Conservation (phyloP, 2,329 filamentous ascomycete genomes). For the Penicillium hordei region DNA sequence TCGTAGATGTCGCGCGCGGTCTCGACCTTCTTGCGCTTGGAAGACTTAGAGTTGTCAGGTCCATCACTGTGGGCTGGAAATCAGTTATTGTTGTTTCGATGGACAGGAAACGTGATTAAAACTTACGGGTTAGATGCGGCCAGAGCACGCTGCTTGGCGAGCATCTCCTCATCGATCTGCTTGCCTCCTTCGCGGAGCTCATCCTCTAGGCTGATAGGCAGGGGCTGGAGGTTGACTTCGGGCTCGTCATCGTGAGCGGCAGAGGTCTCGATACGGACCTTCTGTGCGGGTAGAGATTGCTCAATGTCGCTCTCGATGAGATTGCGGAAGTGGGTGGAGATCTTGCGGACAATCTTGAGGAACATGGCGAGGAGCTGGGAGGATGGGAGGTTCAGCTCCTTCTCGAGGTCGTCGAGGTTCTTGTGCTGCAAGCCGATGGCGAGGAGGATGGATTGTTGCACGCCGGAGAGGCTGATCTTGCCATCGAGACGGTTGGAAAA, state of each 20-base stretch:
- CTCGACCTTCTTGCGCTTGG: slow-evolving; percentile 70
- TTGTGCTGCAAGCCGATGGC: slow-evolving; percentile 90
- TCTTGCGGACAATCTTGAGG: slow-evolving; percentile 90
- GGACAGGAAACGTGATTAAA: slow-evolving; percentile 14
- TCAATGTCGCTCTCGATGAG: slow-evolving; percentile 73
- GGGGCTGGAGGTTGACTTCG: slow-evolving; percentile 66
- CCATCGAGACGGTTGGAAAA: slow-evolving; percentile 74
- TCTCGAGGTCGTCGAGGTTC: slow-evolving; percentile 74
- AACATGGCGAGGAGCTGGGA: slow-evolving; percentile 94
- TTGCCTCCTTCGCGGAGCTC: slow-evolving; percentile 83
- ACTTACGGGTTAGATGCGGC: slow-evolving; percentile 87
- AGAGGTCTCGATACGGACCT: slow-evolving; percentile 37
- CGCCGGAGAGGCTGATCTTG: slow-evolving; percentile 69
- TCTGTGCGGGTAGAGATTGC: slow-evolving; percentile 61
- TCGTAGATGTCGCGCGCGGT: slow-evolving; percentile 52
- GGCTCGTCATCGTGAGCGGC: slow-evolving; percentile 66
- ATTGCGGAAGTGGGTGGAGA: slow-evolving; percentile 72
- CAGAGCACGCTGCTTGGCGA: slow-evolving; percentile 78
- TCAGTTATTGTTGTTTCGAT: slow-evolving; percentile 43
- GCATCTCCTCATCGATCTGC: slow-evolving; percentile 68
- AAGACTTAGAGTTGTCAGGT: slow-evolving; percentile 61
- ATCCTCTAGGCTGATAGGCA: slow-evolving; percentile 71
- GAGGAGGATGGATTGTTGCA: slow-evolving; percentile 85
- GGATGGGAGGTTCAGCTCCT: slow-evolving; percentile 70
- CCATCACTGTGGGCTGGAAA: slow-evolving; percentile 43